Evolutionary conservation across 495 filamentous ascomycete genomes (phyloP), one percentile per base, ranked within the genome.

Genomic region (Neohortaea acidophila): DNA sequence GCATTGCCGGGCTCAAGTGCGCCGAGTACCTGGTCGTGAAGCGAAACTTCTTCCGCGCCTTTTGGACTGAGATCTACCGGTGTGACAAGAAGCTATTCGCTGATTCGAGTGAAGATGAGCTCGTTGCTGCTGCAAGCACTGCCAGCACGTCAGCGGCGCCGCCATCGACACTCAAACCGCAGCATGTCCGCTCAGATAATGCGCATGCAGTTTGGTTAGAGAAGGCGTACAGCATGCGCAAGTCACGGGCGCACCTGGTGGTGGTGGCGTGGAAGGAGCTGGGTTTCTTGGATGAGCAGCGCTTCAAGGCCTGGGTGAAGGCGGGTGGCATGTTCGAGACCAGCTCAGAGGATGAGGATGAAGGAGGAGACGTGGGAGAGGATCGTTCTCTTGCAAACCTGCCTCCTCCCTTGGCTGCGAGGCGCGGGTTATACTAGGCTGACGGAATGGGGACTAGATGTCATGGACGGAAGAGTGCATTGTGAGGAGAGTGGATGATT

Each of bases 181-280:
- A 31, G 28, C 28, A 29, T 4, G 31, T 46, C 4, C 32, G 43
- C 23, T 30, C 37, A 10, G 38, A 41, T n/a, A 2, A 18, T 2
- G 37, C 38, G 37, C 43, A 46, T 33, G 28, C 36, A 33, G 21
- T 20, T 11, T 46, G 43, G 43, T n/a, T 46, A 18, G 31, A 36
- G 30, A 13, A 23, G 13, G 23, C 4, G 15, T 28, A 18, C 18
- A 12, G 30, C 31, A 24, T 28, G 21, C 22, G 19, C 24, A 33
- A 6, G 14, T 25, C 18, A 23, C 2, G 21, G 37, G 43, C 32
- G 4, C 36, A 24, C 37, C 30, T 11, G 43, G 12, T 46, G 31
- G 19, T 46, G 11, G 23, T 36, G 21, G 43, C 17, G 22, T 46
- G 43, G 43, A 29, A 22, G 43, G 38, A 39, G 30, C 6, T 46